phyloP scores from a whole-genome alignment of 2,329 filamentous ascomycete species.

The Aspergillus glaucus region DNA sequence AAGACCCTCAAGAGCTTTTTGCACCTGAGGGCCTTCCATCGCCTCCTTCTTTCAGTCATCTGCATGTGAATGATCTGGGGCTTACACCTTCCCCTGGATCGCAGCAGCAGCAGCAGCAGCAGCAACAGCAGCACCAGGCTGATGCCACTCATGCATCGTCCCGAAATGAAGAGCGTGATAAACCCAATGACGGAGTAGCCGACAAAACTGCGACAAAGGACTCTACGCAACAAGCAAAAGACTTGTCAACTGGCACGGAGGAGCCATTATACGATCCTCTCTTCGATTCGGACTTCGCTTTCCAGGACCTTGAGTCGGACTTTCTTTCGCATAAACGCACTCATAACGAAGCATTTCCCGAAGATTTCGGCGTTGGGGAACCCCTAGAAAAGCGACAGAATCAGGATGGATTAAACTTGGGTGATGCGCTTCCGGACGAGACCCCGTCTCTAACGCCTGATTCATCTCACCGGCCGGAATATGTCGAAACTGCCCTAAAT shows the following conservation, averaged over 20 bases:
- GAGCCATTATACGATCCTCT: conserved; percentile 13
- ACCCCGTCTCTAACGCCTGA: conserved; percentile 17
- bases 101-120: conserved; percentile 17
- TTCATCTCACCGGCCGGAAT: conserved; percentile 10
- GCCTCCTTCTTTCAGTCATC: conserved; percentile 14
- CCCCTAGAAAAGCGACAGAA: conserved; percentile 14
- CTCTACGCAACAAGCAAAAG: not conserved
- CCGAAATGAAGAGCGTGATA: conserved; percentile 7
- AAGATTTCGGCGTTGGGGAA: conserved; percentile 8
- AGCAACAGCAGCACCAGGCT: conserved; percentile 1
- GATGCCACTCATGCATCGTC: conserved; percentile 4
- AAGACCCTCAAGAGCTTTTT: conserved; percentile 10
- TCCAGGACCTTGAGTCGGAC: conserved; percentile 12
- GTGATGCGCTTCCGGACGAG: conserved; percentile 8
- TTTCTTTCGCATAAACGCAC: conserved; percentile 18
- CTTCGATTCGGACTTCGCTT: conserved; percentile 12
- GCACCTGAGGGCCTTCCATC: conserved; percentile 16
- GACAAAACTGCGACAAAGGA: not conserved
- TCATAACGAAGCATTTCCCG: conserved; percentile 15
- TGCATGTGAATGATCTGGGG: conserved; percentile 33
- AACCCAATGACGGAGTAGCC: not conserved
- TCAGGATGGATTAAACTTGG: conserved; percentile 4
- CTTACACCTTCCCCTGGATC: conserved; percentile 39
- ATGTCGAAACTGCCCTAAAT: conserved; percentile 10
- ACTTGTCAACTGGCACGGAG: conserved; percentile 1